Evolutionary conservation across 202 grass and related monocot genomes (phyloP).

Genomic region (Cymbopogon flexuosus): DNA sequence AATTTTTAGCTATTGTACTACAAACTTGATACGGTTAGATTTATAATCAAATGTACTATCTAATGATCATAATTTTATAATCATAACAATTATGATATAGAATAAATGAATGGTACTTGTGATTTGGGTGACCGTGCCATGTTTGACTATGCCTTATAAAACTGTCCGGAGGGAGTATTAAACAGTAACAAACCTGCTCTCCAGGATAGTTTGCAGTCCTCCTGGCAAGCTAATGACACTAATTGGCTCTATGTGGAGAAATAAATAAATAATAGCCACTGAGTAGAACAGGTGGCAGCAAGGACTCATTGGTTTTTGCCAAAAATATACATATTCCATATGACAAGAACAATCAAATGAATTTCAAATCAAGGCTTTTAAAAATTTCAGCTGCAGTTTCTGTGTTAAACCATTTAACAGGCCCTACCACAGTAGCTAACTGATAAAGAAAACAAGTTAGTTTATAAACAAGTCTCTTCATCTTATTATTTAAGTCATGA

Average conservation of each 20-base stretch:
- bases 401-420: neutral
- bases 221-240: constrained; percentile 27
- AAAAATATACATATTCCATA: neutral
- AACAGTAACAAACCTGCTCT: constrained; percentile 42
- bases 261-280: constrained; percentile 4
- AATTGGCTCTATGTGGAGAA: constrained; percentile 21
- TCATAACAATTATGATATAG: no score
- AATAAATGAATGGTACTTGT: no score
- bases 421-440: neutral
- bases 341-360: neutral
- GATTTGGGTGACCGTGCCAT: no score
- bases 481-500: neutral
- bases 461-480: neutral
- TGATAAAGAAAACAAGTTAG: neutral
- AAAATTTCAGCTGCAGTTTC: neutral
- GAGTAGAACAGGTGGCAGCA: constrained; percentile 1
- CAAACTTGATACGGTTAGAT: no score
- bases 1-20: no score
- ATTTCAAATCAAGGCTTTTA: neutral
- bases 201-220: constrained; percentile 31
- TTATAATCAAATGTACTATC: no score
- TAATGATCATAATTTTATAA: no score
- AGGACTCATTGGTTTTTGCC: neutral
- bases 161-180: no score
- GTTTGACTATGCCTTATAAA: no score